These are phyloP conservation scores for Sporisorium scitamineum DNA, from an alignment of 1,284 basidiomycete genomes.

Conservation along the genomic window DNA sequence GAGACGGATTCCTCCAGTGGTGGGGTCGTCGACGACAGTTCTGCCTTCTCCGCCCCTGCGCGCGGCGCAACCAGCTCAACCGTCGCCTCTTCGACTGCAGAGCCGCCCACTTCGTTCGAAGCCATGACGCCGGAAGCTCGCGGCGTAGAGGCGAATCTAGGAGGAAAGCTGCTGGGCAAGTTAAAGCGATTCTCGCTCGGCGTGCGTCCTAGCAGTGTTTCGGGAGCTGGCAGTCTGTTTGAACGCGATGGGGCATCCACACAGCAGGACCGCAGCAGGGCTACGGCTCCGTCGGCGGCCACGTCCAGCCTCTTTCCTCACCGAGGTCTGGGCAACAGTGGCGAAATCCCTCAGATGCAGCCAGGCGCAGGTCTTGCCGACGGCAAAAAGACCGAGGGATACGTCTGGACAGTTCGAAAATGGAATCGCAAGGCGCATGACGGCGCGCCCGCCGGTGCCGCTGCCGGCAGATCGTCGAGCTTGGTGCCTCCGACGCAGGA, in stretches of 20 bases:
- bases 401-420: slow-evolving; percentile 62
- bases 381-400: slow-evolving; percentile 56
- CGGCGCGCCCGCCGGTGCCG: slow-evolving; percentile 13
- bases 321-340: neutral
- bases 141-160: slow-evolving; percentile 41
- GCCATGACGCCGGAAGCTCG: slow-evolving; percentile 63
- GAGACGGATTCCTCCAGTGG: slow-evolving; percentile 28
- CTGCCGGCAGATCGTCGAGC: slow-evolving; percentile 11
- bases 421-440: slow-evolving; percentile 51
- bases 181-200: slow-evolving; percentile 56
- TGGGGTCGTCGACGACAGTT: slow-evolving; percentile 22
- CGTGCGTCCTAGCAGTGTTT: slow-evolving; percentile 16
- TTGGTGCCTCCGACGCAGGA: slow-evolving; percentile 5
- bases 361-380: slow-evolving; percentile 51
- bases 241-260: slow-evolving; percentile 13
- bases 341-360: slow-evolving; percentile 47
- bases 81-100: slow-evolving; percentile 9
- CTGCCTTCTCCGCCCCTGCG: slow-evolving; percentile 34
- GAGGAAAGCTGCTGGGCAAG: slow-evolving; percentile 56
- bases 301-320: slow-evolving; percentile 16
- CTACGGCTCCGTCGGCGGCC: neutral
- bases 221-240: slow-evolving; percentile 8
- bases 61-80: slow-evolving; percentile 8
- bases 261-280: neutral
- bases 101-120: slow-evolving; percentile 60